Evolutionary conservation across 495 filamentous ascomycete species (phyloP).

Genomic region (Poronia punctata): DNA sequence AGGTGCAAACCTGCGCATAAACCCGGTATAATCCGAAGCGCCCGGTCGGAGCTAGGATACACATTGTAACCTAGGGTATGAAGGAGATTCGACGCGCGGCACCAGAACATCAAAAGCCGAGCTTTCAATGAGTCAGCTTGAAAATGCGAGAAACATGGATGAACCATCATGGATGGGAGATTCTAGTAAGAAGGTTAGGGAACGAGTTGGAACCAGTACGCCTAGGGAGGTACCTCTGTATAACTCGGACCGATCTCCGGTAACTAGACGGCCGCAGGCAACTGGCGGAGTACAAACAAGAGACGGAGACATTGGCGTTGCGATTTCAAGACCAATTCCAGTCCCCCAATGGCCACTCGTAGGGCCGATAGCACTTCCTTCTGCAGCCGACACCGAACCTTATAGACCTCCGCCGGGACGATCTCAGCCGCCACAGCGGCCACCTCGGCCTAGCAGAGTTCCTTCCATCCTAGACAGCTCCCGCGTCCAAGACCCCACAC

Average conservation of each 20-base stretch:
- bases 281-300: constrained; percentile 31
- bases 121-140: constrained; percentile 41
- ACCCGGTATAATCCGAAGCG: constrained; percentile 15
- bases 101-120: constrained; percentile 8
- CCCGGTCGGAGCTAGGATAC: constrained; percentile 13
- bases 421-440: constrained; percentile 58
- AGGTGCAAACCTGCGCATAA: constrained; percentile 23
- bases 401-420: constrained; percentile 44
- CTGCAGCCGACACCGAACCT: constrained; percentile 27
- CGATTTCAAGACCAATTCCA: constrained; percentile 47
- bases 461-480: constrained; percentile 46
- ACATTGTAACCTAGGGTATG: constrained; percentile 22
- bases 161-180: constrained; percentile 29
- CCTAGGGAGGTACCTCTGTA: constrained; percentile 16
- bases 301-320: constrained; percentile 37
- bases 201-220: constrained; percentile 29
- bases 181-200: constrained; percentile 42
- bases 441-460: constrained; percentile 56
- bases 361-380: constrained; percentile 35
- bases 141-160: constrained; percentile 43
- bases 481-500: constrained; percentile 43
- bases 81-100: constrained; percentile 14
- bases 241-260: constrained; percentile 16
- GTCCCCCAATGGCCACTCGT: constrained; percentile 50
- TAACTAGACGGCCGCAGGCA: constrained; percentile 26